Base-by-base conservation (phyloP, 2,329 filamentous ascomycete genomes). In the Cercospora nicotianae region DNA sequence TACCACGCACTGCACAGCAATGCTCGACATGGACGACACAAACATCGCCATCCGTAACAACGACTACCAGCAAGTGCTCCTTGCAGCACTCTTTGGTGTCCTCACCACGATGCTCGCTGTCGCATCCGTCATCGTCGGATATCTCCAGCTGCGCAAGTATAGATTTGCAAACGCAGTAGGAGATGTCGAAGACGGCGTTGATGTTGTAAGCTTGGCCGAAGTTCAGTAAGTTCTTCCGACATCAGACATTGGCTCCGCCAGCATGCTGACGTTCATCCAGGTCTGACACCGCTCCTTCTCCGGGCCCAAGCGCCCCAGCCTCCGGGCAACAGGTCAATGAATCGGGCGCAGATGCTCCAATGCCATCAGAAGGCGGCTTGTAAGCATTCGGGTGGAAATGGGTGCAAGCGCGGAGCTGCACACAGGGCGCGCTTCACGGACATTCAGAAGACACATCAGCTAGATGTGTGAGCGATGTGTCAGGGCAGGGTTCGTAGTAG, bases 111-210 rank as follows among this genome's bases (percentile, higher is more conserved):
- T 33, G 0, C 53, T 33, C 6, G 53, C 53, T 10, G 30, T 30
- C 9, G 53, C 53, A 20, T 57, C 53, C 5, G 53, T 58, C 16
- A 2, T 58, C 63, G 53, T 65, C 2, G 63, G 23, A 18, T 58
- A 33, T 3, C 53, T 58, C 8, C 53, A 58, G 53, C 16, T 58
- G 18, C 53, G 53, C 48, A 51, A 12, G 12, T 3, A 51, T 13
- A 51, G 48, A 13, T 4, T 26, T 20, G 12, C 48, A 0, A 2
- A 51, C 26, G 48, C 20, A 5, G 42, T 48, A 5, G 8, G 4
- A 2, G 48, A 20, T 16, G 16, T 18, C 26, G 26, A 58, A 12
- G 28, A 1, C 1, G n/a, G 13, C 26, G 3, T 18, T 6, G 53
- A 31, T n/a, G n/a, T 1, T 2, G 13, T 57, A 1, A 31, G 26